These are phyloP conservation scores for Neonectria magnoliae DNA, from an alignment of 2,329 filamentous ascomycete genomes.

Conservation along the genomic window DNA sequence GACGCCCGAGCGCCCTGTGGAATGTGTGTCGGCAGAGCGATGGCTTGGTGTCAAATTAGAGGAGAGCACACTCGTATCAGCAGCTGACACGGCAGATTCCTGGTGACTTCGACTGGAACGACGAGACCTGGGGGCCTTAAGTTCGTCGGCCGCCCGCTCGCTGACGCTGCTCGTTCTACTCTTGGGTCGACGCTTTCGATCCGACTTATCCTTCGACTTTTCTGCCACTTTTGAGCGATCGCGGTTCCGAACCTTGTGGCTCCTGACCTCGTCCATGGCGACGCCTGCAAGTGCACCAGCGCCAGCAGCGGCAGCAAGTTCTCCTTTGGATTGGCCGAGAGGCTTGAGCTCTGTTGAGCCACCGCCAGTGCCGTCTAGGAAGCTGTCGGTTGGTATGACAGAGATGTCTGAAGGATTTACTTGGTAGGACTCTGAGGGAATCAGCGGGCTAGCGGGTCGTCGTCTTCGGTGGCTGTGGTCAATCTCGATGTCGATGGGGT, in stretches of 20 bases:
- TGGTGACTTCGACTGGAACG: constrained; percentile 62
- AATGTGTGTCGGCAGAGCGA: constrained; percentile 65
- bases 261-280: constrained; percentile 54
- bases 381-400: constrained; percentile 71
- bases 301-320: constrained; percentile 51
- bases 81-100: constrained; percentile 63
- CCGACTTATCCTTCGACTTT: constrained; percentile 58
- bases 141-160: constrained; percentile 60
- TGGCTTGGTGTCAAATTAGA: constrained; percentile 65
- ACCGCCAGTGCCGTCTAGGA: constrained; percentile 67
- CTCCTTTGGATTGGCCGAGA: constrained; percentile 54
- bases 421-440: constrained; percentile 70
- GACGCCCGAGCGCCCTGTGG: constrained; percentile 56
- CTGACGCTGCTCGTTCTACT: constrained; percentile 60
- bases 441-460: constrained; percentile 74
- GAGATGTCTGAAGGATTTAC: constrained; percentile 86
- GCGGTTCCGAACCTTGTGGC: constrained; percentile 57
- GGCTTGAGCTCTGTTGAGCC: constrained; percentile 52
- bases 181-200: constrained; percentile 59
- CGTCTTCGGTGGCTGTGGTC: constrained; percentile 68
- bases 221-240: constrained; percentile 55
- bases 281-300: constrained; percentile 49
- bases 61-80: constrained; percentile 65
- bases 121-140: constrained; percentile 55
- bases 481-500: constrained; percentile 91